Evolutionary conservation across 148 eudicot genomes (phyloP).

Genomic region (Drosera capensis): DNA sequence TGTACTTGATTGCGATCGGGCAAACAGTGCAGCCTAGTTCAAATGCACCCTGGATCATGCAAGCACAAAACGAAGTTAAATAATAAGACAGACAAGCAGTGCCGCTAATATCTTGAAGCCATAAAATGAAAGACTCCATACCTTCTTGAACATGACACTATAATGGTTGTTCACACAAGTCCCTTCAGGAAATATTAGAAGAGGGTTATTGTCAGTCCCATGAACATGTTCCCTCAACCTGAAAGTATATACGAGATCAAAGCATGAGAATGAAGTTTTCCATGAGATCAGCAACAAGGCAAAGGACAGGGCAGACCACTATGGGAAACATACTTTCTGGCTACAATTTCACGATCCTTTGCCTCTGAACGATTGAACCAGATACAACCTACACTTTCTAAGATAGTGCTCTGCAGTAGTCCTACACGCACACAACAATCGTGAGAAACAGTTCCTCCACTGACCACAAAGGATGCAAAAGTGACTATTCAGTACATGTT

Average conservation of each 20-base stretch:
- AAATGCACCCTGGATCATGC: constrained; percentile 65
- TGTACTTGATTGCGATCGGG: constrained; percentile 95
- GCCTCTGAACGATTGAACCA: constrained; percentile 96
- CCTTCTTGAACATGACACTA: constrained; percentile 97
- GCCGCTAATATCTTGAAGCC: background rate
- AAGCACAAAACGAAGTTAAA: background rate
- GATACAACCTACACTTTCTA: constrained; percentile 95
- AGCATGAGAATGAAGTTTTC: background rate
- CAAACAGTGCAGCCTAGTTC: constrained; percentile 94
- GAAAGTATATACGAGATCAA: no score
- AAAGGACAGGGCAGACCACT: constrained; percentile 4
- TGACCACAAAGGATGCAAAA: no score
- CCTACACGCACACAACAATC: constrained; percentile 32
- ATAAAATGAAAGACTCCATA: constrained; percentile 6
- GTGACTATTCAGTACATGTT: no score
- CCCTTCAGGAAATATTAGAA: constrained; percentile 97
- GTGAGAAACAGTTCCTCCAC: no score
- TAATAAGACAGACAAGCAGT: background rate
- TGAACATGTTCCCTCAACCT: constrained; percentile 92
- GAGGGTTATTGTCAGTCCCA: constrained; percentile 89
- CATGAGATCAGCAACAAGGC: no score
- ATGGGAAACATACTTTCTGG: constrained; percentile 57
- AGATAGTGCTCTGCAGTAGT: constrained; percentile 84
- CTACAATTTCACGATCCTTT: constrained; percentile 84
- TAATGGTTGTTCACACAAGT: constrained; percentile 97